Evolutionary conservation across 148 eudicot species (phyloP).

Genomic region (Cornus suecica): DNA sequence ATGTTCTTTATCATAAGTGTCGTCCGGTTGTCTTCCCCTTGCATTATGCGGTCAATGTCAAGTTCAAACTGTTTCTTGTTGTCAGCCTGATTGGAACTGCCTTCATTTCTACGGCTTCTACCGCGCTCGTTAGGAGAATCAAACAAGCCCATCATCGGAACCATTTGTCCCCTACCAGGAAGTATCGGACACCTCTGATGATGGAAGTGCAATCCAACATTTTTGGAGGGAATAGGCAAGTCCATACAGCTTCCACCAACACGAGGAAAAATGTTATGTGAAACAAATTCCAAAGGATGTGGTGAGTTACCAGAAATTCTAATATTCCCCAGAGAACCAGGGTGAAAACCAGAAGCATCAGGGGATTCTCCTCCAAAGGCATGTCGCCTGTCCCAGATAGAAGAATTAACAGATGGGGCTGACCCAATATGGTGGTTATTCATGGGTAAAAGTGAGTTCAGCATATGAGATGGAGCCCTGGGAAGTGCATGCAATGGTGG

Average conservation of each 20-base stretch:
- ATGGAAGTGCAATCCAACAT: constrained; percentile 47
- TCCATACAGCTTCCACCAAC: constrained; percentile 60
- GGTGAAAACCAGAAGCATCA: constrained; percentile 56
- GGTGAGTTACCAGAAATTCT: constrained; percentile 58
- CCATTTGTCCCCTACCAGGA: constrained; percentile 59
- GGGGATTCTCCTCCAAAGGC: constrained; percentile 54
- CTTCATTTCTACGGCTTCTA: constrained; percentile 59
- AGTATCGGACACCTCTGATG: constrained; percentile 58
- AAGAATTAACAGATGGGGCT: constrained; percentile 65
- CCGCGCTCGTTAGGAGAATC: constrained; percentile 59
- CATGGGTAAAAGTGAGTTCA: constrained; percentile 42
- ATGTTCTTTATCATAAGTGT: constrained; percentile 93
- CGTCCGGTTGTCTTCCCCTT: constrained; percentile 79
- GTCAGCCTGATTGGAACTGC: constrained; percentile 52
- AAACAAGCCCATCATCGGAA: constrained; percentile 50
- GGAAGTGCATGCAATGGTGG: constrained; percentile 42
- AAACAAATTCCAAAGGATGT: constrained; percentile 52
- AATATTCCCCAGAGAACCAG: constrained; percentile 60
- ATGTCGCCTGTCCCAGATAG: constrained; percentile 70
- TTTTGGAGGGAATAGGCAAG: constrained; percentile 53
- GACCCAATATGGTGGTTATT: constrained; percentile 70
- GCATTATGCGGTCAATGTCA: constrained; percentile 66
- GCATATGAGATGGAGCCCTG: constrained; percentile 52
- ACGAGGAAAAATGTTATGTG: constrained; percentile 50
- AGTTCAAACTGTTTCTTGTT: constrained; percentile 83